Base-by-base conservation (phyloP, 108 stramenopile species). In the Fragilaria crotonensis region DNA sequence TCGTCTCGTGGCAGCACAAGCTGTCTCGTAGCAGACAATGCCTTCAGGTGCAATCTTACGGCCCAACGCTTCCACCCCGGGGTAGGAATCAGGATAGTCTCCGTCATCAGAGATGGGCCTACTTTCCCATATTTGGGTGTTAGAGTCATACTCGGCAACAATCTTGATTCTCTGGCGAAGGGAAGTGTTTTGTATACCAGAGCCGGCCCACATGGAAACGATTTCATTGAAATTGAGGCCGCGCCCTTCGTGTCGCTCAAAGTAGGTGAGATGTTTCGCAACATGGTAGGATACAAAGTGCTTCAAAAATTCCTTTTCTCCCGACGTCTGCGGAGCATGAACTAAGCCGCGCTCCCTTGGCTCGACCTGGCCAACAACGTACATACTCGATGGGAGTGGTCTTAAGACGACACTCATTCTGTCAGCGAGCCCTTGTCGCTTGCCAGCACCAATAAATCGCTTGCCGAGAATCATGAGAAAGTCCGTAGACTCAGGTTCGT, bases 381-480 rank as follows among this genome's bases (percentile, higher is more conserved):
- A 90, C 9, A 89, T 53, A 58, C 77, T 83, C 11, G 71, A 55
- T 20, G 93, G 93, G 31, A 94, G 58, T 14, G 90, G 81, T 27
- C 89, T 66, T 36, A 94, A 56, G 23, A 87, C 48, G 26, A 94
- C 93, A 25, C 81, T 73, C 50, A 87, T 57, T 1, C 59, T 41
- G 33, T 81, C 75, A 20, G 62, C 56, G 7, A 63, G 61, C 18
- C 78, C 76, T 2, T 71, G 52, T 4, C 30, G 31, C 20, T 61
- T 59, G 18, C 66, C 62, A 33, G 62, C 81, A 45, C 70, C 79
- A 26, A 61, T 62, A 25, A 63, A 53, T 20, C 62, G 61, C 52
- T 79, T 78, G 25, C 83, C 83, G 45, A 94, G 45, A 51, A 90
- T 79, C 87, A 94, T 87, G 47, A 94, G 75, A 60, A 94, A 94